A percentile compares a stretch with the other conserved stretches of the same genome.
These are phyloP conservation scores for Scortechinia acanthostroma DNA, from an alignment of 2,329 filamentous ascomycete genomes.

Conservation along the genomic window DNA sequence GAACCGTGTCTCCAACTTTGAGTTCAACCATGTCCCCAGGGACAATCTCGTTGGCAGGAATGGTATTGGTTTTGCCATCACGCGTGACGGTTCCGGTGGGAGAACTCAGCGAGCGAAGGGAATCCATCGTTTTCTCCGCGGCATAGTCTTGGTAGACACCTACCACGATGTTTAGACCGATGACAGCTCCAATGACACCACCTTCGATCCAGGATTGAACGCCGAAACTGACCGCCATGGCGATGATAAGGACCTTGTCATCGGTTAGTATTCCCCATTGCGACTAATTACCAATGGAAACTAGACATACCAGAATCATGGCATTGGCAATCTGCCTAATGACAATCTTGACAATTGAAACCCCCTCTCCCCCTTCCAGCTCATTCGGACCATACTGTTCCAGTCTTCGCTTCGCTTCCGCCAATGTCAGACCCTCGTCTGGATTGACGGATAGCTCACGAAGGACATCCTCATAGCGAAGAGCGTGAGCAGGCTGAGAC, in stretches of 20 bases:
- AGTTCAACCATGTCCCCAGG: conserved; percentile 44
- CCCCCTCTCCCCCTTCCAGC: conserved; percentile 49
- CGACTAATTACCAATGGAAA: conserved; percentile 26
- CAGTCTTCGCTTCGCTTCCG: conserved; percentile 44
- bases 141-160: conserved; percentile 40
- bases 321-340: conserved; percentile 62
- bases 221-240: conserved; percentile 48
- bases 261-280: conserved; percentile 15
- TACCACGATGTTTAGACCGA: conserved; percentile 47
- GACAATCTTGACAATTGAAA: conserved; percentile 56
- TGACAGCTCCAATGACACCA: conserved; percentile 48
- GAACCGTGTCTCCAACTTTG: conserved; percentile 26
- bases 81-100: conserved; percentile 36
- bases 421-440: conserved; percentile 45
- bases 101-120: conserved; percentile 32
- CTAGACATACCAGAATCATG: conserved; percentile 48
- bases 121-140: conserved; percentile 39
- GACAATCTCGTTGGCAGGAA: conserved; percentile 40
- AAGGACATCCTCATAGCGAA: conserved; percentile 41
- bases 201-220: conserved; percentile 54
- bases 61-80: conserved; percentile 31
- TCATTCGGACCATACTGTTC: conserved; percentile 54
- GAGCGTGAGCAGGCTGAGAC: conserved; percentile 53
- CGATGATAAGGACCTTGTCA: conserved; percentile 42
- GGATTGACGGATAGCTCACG: conserved; percentile 45